phyloP scores from a whole-genome alignment of 805 yeast species.

The Schizosaccharomyces osmophilus region DNA sequence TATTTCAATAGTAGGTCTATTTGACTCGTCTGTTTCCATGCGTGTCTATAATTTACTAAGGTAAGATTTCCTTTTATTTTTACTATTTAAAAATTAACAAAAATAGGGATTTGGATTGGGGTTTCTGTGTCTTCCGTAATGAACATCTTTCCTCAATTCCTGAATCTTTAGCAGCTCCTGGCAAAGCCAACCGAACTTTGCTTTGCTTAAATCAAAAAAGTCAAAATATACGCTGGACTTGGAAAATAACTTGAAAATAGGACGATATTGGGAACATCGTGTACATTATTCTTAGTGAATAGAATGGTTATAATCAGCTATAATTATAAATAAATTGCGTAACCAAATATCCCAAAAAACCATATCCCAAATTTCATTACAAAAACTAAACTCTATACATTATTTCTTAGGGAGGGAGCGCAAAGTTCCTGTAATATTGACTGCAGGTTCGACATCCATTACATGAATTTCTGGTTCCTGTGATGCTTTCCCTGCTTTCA shows the following conservation, averaged over 20 bases:
- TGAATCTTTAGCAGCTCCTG: no score
- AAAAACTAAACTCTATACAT: neutral
- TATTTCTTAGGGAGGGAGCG: neutral
- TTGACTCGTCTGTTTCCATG: neutral
- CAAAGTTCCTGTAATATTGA: neutral
- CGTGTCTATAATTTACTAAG: neutral
- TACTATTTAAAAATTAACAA: neutral
- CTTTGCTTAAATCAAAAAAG: no score
- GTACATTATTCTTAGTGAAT: no score
- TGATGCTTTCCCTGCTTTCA: neutral
- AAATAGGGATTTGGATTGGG: neutral
- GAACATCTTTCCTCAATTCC: neutral
- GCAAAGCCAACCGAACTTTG: no score
- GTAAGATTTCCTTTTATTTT: neutral
- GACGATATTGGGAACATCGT: no score
- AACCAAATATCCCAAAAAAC: neutral
- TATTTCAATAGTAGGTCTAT: neutral
- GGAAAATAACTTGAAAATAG: neutral
- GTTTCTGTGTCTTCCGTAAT: neutral
- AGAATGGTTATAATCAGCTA: no score
- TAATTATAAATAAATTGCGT: no score
- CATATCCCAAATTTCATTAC: neutral
- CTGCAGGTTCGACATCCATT: neutral
- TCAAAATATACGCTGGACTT: neutral
- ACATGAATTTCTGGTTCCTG: no score